phyloP scores from a whole-genome alignment of 1,284 basidiomycete species.

The Athelia sp. region DNA sequence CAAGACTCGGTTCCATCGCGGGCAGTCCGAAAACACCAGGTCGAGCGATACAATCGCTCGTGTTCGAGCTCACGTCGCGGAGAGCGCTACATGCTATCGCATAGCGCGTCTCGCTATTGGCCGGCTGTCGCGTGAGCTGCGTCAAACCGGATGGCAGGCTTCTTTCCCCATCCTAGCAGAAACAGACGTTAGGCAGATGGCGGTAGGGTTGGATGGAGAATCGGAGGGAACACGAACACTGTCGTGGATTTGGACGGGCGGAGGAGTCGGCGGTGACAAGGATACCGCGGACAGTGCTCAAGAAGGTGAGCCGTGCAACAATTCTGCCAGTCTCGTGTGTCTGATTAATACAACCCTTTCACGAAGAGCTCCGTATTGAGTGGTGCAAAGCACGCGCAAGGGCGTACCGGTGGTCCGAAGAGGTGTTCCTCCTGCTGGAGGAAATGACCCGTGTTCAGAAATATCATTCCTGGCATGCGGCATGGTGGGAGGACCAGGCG shows the following conservation, averaged over 20 bases:
- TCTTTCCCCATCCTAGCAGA: background rate
- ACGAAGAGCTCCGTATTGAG: background rate
- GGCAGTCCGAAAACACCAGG: conserved; percentile 6
- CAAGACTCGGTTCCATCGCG: conserved; percentile 7
- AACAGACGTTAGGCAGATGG: background rate
- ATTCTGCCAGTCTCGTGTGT: too few species aligned
- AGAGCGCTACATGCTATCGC: background rate
- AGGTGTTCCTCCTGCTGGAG: background rate
- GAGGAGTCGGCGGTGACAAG: background rate
- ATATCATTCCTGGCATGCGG: background rate
- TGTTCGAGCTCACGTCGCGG: background rate
- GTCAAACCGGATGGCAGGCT: background rate
- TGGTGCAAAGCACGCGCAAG: background rate
- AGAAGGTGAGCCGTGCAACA: background rate
- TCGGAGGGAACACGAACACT: background rate
- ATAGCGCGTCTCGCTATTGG: background rate
- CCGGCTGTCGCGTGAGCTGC: background rate
- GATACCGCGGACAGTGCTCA: background rate
- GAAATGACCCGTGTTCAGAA: background rate
- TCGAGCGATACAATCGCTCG: background rate
- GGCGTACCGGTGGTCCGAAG: background rate
- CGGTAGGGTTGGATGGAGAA: background rate
- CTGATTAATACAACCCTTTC: background rate
- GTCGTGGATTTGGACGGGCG: background rate
- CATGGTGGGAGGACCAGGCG: background rate